phyloP scores from a whole-genome alignment of 2,329 filamentous ascomycete genomes.

The Diaporthe aspalathi region DNA sequence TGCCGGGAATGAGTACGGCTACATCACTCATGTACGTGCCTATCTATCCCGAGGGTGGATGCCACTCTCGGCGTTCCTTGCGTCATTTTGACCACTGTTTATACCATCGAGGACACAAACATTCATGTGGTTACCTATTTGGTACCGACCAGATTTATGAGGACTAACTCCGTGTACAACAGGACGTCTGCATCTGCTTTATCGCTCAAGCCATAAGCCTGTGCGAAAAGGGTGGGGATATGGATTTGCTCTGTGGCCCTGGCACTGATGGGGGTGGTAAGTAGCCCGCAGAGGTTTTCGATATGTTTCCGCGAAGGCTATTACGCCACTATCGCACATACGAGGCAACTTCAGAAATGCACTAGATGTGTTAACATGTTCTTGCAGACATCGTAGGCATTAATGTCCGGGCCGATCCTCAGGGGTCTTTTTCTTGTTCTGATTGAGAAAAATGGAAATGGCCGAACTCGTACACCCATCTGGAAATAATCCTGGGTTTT shows the following conservation, averaged over 20 bases:
- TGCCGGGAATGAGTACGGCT: neutral
- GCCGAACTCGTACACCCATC: too few relatives aligned
- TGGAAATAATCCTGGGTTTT: neutral
- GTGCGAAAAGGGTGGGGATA: neutral
- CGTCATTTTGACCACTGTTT: neutral
- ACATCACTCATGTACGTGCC: conserved; percentile 9
- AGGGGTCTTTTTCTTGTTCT: neutral
- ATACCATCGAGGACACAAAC: neutral
- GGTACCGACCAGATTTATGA: too few relatives aligned
- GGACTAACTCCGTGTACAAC: too few relatives aligned
- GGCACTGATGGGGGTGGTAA: conserved; percentile 20
- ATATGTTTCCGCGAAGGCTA: too few relatives aligned
- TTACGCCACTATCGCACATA: neutral
- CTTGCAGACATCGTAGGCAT: neutral
- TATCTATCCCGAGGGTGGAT: neutral
- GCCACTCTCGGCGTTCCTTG: neutral
- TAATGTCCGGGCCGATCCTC: neutral
- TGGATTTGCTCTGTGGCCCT: conserved; percentile 2
- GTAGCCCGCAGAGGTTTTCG: neutral
- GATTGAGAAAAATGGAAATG: neutral
- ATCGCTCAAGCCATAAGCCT: neutral
- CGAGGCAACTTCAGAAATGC: too few relatives aligned
- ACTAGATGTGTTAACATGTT: neutral
- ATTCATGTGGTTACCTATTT: neutral
- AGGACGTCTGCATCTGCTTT: conserved; percentile 21